Percentiles rank a stretch among this genome's conserved stretches.
These are phyloP conservation scores for Collybia mongolica DNA, from an alignment of 768 basidiomycete species.

Conservation along the genomic window DNA sequence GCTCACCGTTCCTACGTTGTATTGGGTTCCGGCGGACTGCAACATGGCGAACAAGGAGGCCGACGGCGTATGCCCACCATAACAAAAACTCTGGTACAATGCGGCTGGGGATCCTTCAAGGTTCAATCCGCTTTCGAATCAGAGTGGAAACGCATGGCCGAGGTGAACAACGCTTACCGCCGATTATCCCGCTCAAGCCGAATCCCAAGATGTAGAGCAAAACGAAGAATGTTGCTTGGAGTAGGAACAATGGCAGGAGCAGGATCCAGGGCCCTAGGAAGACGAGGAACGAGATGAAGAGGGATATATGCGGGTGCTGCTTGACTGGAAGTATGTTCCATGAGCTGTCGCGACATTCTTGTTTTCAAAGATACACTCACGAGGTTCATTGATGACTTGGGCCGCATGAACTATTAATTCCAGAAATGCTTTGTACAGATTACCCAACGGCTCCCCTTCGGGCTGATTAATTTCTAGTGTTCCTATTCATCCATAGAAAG, in stretches of 20 bases:
- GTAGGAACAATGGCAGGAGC: constrained; percentile 18
- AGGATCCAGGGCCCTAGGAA: constrained; percentile 23
- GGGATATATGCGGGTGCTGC: constrained; percentile 11
- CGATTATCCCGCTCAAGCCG: constrained; percentile 14
- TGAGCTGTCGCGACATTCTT: background rate
- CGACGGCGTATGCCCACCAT: constrained; percentile 22
- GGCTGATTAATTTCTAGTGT: too few species aligned
- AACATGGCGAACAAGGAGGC: constrained; percentile 19
- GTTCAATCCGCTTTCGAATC: background rate
- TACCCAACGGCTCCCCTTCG: too few species aligned
- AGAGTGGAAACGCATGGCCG: background rate
- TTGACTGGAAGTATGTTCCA: constrained; percentile 6
- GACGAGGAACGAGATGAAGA: constrained; percentile 12
- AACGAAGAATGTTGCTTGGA: constrained; percentile 14
- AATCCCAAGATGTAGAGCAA: constrained; percentile 16
- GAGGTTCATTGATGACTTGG: constrained; percentile 1
- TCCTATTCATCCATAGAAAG: too few species aligned
- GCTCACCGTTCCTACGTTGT: constrained; percentile 50
- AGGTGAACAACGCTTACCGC: constrained; percentile 13
- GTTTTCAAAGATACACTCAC: constrained; percentile 1
- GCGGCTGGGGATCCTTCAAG: constrained; percentile 22
- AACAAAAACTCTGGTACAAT: constrained; percentile 18
- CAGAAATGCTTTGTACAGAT: background rate
- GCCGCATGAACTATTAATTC: background rate
- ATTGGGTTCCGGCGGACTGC: constrained; percentile 21